These are phyloP conservation scores for Ganoderma meredithae DNA, from an alignment of 1,284 basidiomycete genomes.

Conservation along the genomic window DNA sequence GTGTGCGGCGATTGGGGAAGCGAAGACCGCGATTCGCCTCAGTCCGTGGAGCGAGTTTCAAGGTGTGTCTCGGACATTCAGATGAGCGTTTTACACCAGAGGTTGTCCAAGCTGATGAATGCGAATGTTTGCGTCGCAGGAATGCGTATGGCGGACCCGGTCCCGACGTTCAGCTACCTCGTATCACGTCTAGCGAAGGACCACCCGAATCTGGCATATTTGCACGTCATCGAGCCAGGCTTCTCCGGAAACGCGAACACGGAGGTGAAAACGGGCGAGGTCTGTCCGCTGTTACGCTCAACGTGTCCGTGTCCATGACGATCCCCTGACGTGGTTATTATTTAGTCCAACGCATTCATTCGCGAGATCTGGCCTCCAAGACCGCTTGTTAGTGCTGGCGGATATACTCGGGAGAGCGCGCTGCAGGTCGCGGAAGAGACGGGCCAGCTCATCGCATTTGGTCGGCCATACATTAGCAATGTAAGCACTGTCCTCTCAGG, in stretches of 20 bases:
- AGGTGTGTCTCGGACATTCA: conserved; percentile 31
- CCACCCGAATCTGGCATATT: conserved; percentile 60
- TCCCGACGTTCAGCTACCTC: conserved; percentile 52
- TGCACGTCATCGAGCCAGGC: conserved; percentile 56
- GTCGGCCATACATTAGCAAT: conserved; percentile 54
- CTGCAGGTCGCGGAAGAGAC: conserved; percentile 39
- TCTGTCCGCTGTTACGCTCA: not conserved
- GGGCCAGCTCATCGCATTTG: conserved; percentile 52
- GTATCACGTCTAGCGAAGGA: conserved; percentile 44
- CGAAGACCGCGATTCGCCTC: conserved; percentile 57
- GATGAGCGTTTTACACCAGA: conserved; percentile 40
- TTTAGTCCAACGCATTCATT: conserved; percentile 40
- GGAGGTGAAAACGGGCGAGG: conserved; percentile 12
- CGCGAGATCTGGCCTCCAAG: conserved; percentile 40
- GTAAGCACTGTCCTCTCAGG: conserved; percentile 26
- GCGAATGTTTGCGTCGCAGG: conserved; percentile 31
- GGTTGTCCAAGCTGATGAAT: not conserved
- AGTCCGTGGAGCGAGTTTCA: conserved; percentile 57
- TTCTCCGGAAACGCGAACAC: conserved; percentile 30
- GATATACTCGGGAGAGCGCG: conserved; percentile 38
- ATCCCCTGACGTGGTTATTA: not conserved
- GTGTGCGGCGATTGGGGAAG: conserved; percentile 50
- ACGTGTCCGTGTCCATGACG: too few relatives aligned
- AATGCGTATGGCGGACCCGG: conserved; percentile 57
- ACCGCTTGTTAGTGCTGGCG: conserved; percentile 46